Evolutionary conservation across 108 stramenopile genomes (phyloP).

Genomic region (Skeletonema grethae): DNA sequence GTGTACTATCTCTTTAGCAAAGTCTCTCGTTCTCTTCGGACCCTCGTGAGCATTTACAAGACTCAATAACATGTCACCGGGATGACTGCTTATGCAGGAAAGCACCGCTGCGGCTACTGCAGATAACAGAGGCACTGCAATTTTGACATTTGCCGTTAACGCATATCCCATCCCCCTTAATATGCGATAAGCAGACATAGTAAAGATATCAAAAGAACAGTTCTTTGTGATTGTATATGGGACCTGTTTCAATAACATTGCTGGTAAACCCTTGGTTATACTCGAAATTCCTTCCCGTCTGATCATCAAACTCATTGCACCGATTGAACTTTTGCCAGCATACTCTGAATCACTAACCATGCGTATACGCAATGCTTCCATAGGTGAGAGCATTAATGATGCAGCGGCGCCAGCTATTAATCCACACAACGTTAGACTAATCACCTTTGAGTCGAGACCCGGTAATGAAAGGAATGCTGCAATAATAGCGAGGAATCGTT

Average conservation of each 20-base stretch:
- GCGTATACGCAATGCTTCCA: conserved; percentile 88
- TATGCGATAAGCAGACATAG: conserved; percentile 47
- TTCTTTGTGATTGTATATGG: conserved; percentile 76
- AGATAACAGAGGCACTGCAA: conserved; percentile 72
- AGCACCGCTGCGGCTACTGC: conserved; percentile 71
- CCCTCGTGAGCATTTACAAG: conserved; percentile 73
- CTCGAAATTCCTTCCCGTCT: conserved; percentile 63
- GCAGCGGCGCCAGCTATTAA: conserved; percentile 75
- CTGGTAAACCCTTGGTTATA: conserved; percentile 60
- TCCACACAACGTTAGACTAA: conserved; percentile 59
- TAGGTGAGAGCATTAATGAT: conserved; percentile 81
- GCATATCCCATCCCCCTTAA: conserved; percentile 34
- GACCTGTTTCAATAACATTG: conserved; percentile 70
- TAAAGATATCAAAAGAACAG: conserved; percentile 59
- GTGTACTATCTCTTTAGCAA: conserved; percentile 53
- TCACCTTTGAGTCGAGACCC: conserved; percentile 49
- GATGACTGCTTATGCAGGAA: conserved; percentile 84
- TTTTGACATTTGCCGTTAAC: conserved; percentile 39
- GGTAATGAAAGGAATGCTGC: conserved; percentile 35
- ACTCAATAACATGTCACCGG: conserved; percentile 90
- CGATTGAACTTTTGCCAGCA: conserved; percentile 54
- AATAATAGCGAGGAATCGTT: conserved; percentile 24
- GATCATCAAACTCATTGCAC: conserved; percentile 54
- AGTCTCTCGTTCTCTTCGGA: conserved; percentile 47
- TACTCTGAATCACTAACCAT: conserved; percentile 81